phyloP scores from a whole-genome alignment of 2,329 filamentous ascomycete genomes.

The Leptosphaerulina australis region DNA sequence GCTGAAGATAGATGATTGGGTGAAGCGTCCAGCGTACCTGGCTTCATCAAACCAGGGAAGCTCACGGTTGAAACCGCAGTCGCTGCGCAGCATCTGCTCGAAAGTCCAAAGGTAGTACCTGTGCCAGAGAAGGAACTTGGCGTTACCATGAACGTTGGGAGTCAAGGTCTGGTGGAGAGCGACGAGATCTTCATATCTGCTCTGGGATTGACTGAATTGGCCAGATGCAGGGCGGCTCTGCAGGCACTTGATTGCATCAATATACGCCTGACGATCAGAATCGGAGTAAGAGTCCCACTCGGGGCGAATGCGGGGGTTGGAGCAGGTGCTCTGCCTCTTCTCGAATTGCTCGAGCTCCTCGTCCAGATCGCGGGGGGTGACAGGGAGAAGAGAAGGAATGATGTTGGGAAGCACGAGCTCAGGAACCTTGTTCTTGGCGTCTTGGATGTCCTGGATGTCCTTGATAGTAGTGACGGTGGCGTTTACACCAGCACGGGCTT shows the following conservation, averaged over 20 bases:
- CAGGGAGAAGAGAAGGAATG: background rate
- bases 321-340: slow-evolving; percentile 31
- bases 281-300: slow-evolving; percentile 42
- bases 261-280: slow-evolving; percentile 32
- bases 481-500: slow-evolving; percentile 19
- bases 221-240: slow-evolving; percentile 31
- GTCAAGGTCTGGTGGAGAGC: slow-evolving; percentile 44
- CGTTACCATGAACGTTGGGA: slow-evolving; percentile 42
- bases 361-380: slow-evolving; percentile 9
- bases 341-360: slow-evolving; percentile 19
- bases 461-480: slow-evolving; percentile 27
- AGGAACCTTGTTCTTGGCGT: slow-evolving; percentile 17
- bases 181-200: slow-evolving; percentile 45
- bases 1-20: slow-evolving; percentile 41
- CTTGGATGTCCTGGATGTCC: slow-evolving; percentile 17
- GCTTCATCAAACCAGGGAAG: slow-evolving; percentile 50
- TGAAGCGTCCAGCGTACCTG: slow-evolving; percentile 39
- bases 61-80: slow-evolving; percentile 51
- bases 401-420: slow-evolving; percentile 14
- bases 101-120: slow-evolving; percentile 52
- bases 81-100: slow-evolving; percentile 50
- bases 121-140: slow-evolving; percentile 53
- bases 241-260: slow-evolving; percentile 41
- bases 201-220: slow-evolving; percentile 32
- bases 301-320: slow-evolving; percentile 35